A percentile compares a stretch with the other conserved stretches of the same genome.
phyloP scores from a whole-genome alignment of 1,284 basidiomycete species.

The Ustilago xerochloae region DNA sequence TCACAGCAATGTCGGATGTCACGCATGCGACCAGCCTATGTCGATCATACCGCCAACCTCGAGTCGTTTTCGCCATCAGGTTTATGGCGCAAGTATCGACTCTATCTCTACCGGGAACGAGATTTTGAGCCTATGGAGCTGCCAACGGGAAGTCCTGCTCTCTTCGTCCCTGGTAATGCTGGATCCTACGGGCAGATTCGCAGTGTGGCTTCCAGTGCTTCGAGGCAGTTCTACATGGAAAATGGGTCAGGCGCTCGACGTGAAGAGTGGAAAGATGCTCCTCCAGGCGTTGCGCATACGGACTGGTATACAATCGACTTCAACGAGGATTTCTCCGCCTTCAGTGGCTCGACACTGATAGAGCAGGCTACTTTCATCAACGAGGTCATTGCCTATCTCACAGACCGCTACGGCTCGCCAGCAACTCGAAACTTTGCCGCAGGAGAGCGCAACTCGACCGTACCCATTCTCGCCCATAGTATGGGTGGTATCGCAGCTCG shows the following conservation, averaged over 20 bases:
- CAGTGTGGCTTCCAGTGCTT: constrained; percentile 90
- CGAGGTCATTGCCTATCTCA: constrained; percentile 80
- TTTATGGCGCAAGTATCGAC: constrained; percentile 79
- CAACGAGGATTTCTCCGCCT: constrained; percentile 96
- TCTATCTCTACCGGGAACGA: constrained; percentile 88
- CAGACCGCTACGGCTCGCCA: constrained; percentile 77
- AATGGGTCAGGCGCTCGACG: constrained; percentile 69
- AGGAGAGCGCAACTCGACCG: constrained; percentile 64
- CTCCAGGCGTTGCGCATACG: constrained; percentile 31
- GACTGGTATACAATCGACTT: constrained; percentile 78
- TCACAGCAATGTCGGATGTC: constrained; percentile 86
- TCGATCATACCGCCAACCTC: constrained; percentile 70
- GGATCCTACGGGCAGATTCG: constrained; percentile 93
- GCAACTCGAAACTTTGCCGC: constrained; percentile 51
- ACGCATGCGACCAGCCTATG: constrained; percentile 92
- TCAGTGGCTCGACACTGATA: constrained; percentile 87
- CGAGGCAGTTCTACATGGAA: constrained; percentile 78
- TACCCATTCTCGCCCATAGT: constrained; percentile 89
- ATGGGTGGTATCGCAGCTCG: constrained; percentile 97
- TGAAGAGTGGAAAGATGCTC: constrained; percentile 52
- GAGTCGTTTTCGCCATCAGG: constrained; percentile 76
- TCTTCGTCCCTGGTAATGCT: constrained; percentile 97
- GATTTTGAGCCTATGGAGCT: constrained; percentile 27
- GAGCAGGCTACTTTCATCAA: constrained; percentile 84
- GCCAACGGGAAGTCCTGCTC: constrained; percentile 74